phyloP scores from a whole-genome alignment of 768 basidiomycete species.

The Austroboletus eburneus region DNA sequence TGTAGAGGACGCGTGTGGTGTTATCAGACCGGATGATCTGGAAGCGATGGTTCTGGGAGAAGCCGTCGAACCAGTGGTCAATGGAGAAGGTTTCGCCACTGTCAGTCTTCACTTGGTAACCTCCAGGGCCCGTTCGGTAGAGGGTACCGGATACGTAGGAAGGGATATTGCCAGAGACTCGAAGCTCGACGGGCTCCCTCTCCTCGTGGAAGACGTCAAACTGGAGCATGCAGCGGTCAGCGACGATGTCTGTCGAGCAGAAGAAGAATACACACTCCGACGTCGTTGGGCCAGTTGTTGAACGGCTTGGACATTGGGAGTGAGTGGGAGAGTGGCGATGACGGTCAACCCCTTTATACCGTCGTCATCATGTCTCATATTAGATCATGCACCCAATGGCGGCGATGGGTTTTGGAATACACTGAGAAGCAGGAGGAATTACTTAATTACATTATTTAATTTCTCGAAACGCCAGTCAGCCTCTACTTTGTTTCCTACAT shows the following conservation, averaged over 20 bases:
- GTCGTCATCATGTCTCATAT: too few relatives aligned
- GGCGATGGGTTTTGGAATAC: too few relatives aligned
- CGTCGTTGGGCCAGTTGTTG: constrained; percentile 31
- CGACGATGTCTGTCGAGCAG: neutral
- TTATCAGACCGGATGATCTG: constrained; percentile 29
- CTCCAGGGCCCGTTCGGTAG: constrained; percentile 38
- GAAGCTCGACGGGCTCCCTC: constrained; percentile 24
- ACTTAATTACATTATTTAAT: too few relatives aligned
- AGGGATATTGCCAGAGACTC: constrained; percentile 30
- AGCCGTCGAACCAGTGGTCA: constrained; percentile 41
- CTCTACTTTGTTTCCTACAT: constrained; percentile 11
- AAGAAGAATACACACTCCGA: constrained; percentile 14
- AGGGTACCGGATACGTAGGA: constrained; percentile 34
- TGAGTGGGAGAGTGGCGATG: neutral
- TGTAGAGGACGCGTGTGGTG: constrained; percentile 31
- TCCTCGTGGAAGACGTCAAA: constrained; percentile 29
- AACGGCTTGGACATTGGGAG: constrained; percentile 20
- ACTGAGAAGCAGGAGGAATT: too few relatives aligned
- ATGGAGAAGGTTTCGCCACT: constrained; percentile 22
- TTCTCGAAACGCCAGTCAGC: too few relatives aligned
- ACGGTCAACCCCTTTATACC: too few relatives aligned
- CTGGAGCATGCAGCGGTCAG: constrained; percentile 7
- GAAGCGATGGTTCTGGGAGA: constrained; percentile 38
- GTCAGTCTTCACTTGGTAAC: constrained; percentile 22
- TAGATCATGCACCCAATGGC: too few relatives aligned